Percentiles rank a stretch among this genome's conserved stretches.
phyloP scores from a whole-genome alignment of 768 basidiomycete species.

The Dendrothele bispora region DNA sequence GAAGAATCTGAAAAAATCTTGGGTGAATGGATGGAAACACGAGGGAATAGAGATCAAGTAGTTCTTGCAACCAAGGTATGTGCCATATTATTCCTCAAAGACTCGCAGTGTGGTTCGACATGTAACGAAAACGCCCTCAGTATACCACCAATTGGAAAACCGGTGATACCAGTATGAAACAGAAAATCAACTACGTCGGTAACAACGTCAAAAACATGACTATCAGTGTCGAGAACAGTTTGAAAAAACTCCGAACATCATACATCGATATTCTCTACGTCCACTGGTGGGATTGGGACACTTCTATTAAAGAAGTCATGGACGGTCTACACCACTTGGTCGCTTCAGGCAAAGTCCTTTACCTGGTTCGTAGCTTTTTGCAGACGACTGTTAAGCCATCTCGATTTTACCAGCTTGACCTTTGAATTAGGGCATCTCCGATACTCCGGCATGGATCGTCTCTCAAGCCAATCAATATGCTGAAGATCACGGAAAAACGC shows the following conservation, averaged over 20 bases:
- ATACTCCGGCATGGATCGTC: conserved; percentile 39
- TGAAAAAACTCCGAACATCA: conserved; percentile 50
- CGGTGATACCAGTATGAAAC: conserved; percentile 10
- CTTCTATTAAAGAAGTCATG: conserved; percentile 48
- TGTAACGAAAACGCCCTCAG: conserved; percentile 8
- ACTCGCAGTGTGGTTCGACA: too few relatives aligned
- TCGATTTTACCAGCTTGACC: neutral
- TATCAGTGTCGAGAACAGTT: conserved; percentile 17
- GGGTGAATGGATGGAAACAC: too few relatives aligned
- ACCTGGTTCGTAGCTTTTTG: conserved; percentile 25
- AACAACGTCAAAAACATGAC: conserved; percentile 39
- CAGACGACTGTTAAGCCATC: neutral
- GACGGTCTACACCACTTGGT: conserved; percentile 42
- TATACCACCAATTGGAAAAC: conserved; percentile 21
- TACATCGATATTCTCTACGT: conserved; percentile 61
- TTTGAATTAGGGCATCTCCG: conserved; percentile 21
- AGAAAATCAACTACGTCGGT: conserved; percentile 27
- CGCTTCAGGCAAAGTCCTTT: conserved; percentile 42
- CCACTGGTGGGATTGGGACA: conserved; percentile 52
- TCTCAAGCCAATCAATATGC: conserved; percentile 41
- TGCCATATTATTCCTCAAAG: neutral
- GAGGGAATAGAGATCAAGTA: too few relatives aligned
- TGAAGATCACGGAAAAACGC: conserved; percentile 37
- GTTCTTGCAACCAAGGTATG: conserved; percentile 2
- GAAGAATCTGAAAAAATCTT: too few relatives aligned